Base-by-base conservation (phyloP, 257 asterid species). In the Ehretia macrophylla region DNA sequence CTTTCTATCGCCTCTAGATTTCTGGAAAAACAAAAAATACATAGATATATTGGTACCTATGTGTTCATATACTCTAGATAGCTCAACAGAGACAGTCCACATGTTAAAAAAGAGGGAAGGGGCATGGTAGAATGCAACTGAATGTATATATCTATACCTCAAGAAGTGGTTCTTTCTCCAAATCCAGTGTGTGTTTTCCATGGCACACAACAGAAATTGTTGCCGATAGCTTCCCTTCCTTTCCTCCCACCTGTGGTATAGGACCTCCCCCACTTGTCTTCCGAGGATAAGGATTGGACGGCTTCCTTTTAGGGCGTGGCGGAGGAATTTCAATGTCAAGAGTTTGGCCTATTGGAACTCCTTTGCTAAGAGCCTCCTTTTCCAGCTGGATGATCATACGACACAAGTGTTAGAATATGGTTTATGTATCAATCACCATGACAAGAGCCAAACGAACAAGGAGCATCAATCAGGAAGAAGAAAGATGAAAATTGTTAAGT, bases 301-400 rank as follows among this genome's bases (percentile, higher is more conserved):
- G 96, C 72, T 92, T 92, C 79, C 95, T 86, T 80, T 92, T 92
- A 22, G 99, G 99, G 48, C 99, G 83, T 60, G 99, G 97, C 53
- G 99, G 99, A 69, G 99, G 99, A 76, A 92, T 92, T 67, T 88
- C 95, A 64, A 92, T 92, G 82, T 92, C 95, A 52, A 81, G 84
- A 57, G 87, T 77, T 54, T 84, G 84, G 49, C 91, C 92, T 35
- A 74, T 46, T 20, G 92, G 90, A 70, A 81, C 86, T 72, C 97
- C 99, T 75, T 84, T 92, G 37, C 67, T 74, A 59, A 56, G 62
- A 64, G 99, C 95, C 79, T 88, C 97, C 83, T 92, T 92, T 74
- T 92, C 97, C 79, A 92, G 68, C 99, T 92, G 88, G 54, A 75
- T 56, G 66, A 65, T 72, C 46, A 65, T 46, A 67, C 32, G 68